Evolutionary conservation across 2,329 filamentous ascomycete genomes (phyloP), one percentile per base, ranked within the genome.

Genomic region (Cordyceps pruinosa): DNA sequence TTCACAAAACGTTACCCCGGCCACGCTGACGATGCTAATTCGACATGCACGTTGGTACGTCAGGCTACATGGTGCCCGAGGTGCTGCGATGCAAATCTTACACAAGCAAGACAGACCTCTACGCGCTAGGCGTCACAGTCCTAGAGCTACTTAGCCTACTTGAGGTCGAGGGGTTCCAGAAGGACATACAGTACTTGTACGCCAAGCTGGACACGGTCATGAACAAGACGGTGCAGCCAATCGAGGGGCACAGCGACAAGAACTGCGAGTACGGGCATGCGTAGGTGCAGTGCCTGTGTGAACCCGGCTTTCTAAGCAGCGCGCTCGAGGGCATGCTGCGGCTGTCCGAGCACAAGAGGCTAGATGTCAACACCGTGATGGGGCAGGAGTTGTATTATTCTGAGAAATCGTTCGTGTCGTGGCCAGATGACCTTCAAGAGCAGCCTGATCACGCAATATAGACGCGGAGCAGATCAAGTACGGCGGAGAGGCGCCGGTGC

Each of bases 51-150:
- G 5, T 50, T n/a, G 47, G 47, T 23, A 50, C 49, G 15, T 3
- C 17, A 17, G 49, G 49, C 17, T 52, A 52, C 35, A 52, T 52
- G 49, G 49, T 37, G 49, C 49, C 49, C n/a, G 49, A 52, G 37
- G 30, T 26, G 25, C 17, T 42, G 5, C 9, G n/a, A 5, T 42
- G 23, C 25, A 15, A 32, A 25, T 42, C 35, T 17, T 25, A 13
- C 23, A 30, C 35, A 8, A 7, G 25, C 35, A 52, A 52, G 49
- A 28, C 49, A 9, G 49, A 52, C 49, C 35, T 42, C 9, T 52
- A 52, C 25, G 49, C 37, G 25, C 49, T 52, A 5, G 49, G 49
- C 25, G 25, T 52, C 8, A 42, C 35, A 8, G n/a, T 52, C 10
- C 49, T 52, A 1, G 49, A 52, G 35, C 35, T 52, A 10, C 26